These are phyloP conservation scores for Citrullus mucosospermus DNA, from an alignment of 306 rosid genomes.

Conservation along the genomic window DNA sequence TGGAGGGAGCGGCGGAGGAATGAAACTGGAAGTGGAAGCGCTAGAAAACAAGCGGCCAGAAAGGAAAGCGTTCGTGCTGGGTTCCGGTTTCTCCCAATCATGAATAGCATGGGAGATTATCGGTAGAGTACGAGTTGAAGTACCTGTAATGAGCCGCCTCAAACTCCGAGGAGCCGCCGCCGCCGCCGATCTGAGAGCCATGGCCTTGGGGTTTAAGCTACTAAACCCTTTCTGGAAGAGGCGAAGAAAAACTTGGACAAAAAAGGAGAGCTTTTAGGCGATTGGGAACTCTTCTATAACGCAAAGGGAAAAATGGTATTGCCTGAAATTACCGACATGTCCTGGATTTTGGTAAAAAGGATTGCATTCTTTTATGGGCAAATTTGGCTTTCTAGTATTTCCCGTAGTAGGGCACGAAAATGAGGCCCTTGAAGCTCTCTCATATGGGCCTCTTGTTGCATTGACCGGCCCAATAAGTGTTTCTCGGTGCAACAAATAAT, in stretches of 20 bases:
- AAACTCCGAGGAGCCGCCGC: slow-evolving; percentile 44
- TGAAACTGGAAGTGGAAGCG: slow-evolving; percentile 24
- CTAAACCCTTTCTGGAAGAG: slow-evolving; percentile 17
- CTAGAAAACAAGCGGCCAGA: slow-evolving; percentile 42
- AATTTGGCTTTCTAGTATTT: background rate
- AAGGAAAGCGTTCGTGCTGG: background rate
- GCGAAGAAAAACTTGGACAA: background rate
- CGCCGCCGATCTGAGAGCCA: slow-evolving; percentile 54
- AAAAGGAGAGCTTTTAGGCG: background rate
- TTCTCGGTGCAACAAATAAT: background rate
- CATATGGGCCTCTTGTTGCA: background rate
- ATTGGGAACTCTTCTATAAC: background rate
- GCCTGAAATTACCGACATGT: background rate
- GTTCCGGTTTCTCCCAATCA: background rate
- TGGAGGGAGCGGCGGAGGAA: slow-evolving; percentile 26
- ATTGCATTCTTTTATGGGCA: background rate
- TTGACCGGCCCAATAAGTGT: background rate
- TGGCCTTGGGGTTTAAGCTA: slow-evolving; percentile 20
- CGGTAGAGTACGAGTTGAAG: slow-evolving; percentile 7
- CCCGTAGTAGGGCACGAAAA: background rate
- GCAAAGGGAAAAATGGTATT: background rate
- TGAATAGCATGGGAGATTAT: background rate
- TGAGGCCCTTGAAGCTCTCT: background rate
- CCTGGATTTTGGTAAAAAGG: background rate
- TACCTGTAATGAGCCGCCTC: slow-evolving; percentile 36